phyloP scores from a whole-genome alignment of 1,284 basidiomycete genomes.

The Testicularia cyperi region DNA sequence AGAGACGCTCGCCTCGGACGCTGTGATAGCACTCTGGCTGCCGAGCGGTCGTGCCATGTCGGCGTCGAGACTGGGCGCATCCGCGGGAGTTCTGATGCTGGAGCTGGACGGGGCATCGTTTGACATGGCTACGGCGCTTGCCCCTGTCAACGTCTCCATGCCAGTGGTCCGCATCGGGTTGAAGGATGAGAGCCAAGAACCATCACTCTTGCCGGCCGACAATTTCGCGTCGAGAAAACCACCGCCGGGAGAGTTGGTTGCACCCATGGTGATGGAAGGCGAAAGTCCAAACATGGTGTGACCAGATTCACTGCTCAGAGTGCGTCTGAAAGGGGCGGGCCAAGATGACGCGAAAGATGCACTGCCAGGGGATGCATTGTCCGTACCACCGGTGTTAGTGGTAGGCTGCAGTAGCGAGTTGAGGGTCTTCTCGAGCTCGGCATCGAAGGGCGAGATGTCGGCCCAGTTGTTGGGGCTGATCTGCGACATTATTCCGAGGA shows the following conservation, averaged over 20 bases:
- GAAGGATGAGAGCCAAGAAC: too few relatives aligned
- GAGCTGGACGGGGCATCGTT: conserved; percentile 6
- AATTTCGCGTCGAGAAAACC: too few relatives aligned
- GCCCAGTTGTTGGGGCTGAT: conserved; percentile 12
- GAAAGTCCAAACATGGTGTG: conserved; percentile 12
- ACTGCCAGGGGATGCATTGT: not conserved
- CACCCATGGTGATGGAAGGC: conserved; percentile 4
- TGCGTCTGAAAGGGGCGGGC: conserved; percentile 2
- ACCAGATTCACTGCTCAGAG: conserved; percentile 2
- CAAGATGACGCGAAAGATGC: conserved; percentile 1
- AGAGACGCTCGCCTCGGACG: conserved; percentile 1
- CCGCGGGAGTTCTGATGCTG: conserved; percentile 6
- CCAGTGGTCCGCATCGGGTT: too few relatives aligned
- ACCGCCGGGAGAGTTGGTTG: too few relatives aligned
- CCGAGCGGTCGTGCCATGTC: conserved; percentile 22
- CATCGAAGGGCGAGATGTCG: conserved; percentile 8
- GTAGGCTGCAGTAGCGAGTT: conserved; percentile 7
- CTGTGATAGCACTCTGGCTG: too few relatives aligned
- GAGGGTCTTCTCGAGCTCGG: conserved; percentile 27
- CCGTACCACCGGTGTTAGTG: too few relatives aligned
- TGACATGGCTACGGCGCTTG: too few relatives aligned
- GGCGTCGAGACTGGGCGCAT: conserved; percentile 10
- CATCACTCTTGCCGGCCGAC: too few relatives aligned
- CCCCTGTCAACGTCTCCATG: too few relatives aligned
- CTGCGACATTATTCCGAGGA: conserved; percentile 1